These are phyloP conservation scores for Ophiostoma ulmi DNA, from an alignment of 2,329 filamentous ascomycete genomes.

Conservation along the genomic window DNA sequence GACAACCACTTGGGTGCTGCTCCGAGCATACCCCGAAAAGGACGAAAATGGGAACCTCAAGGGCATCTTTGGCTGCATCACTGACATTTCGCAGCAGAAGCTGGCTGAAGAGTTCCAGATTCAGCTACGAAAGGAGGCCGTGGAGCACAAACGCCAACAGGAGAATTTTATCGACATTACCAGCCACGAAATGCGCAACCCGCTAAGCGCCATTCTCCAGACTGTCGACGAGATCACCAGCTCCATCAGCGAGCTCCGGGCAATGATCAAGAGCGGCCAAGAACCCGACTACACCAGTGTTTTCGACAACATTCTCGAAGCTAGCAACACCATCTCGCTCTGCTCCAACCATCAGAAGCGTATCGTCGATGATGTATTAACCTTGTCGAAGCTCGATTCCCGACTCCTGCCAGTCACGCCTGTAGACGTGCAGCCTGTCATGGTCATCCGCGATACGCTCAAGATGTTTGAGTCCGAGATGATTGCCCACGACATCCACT, in stretches of 20 bases:
- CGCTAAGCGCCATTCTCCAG: slow-evolving; percentile 67
- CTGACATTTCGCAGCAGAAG: slow-evolving; percentile 81
- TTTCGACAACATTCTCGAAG: slow-evolving; percentile 59
- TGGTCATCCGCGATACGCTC: slow-evolving; percentile 59
- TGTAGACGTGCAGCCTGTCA: slow-evolving; percentile 60
- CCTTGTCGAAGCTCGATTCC: slow-evolving; percentile 69
- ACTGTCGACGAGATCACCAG: slow-evolving; percentile 67
- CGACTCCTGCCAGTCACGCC: slow-evolving; percentile 68
- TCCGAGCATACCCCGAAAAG: slow-evolving; percentile 71
- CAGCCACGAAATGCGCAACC: slow-evolving; percentile 72
- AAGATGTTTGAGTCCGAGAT: slow-evolving; percentile 78
- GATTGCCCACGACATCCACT: slow-evolving; percentile 63
- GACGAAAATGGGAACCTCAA: slow-evolving; percentile 60
- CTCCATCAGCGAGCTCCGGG: slow-evolving; percentile 43
- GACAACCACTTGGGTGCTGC: slow-evolving; percentile 62
- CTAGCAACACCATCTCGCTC: slow-evolving; percentile 73
- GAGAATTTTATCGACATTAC: slow-evolving; percentile 71
- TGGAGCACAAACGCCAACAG: slow-evolving; percentile 69
- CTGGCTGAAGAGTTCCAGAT: slow-evolving; percentile 77
- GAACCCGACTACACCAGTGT: slow-evolving; percentile 34
- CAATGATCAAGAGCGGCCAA: not conserved
- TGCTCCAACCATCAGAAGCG: slow-evolving; percentile 76
- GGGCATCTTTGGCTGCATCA: slow-evolving; percentile 74
- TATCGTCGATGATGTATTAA: slow-evolving; percentile 68
- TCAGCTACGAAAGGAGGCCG: slow-evolving; percentile 70